Percentiles rank a stretch among this genome's conserved stretches.
Conservation (phyloP, 164 flowering plant species). For the Kalanchoe fedtschenkoi region DNA sequence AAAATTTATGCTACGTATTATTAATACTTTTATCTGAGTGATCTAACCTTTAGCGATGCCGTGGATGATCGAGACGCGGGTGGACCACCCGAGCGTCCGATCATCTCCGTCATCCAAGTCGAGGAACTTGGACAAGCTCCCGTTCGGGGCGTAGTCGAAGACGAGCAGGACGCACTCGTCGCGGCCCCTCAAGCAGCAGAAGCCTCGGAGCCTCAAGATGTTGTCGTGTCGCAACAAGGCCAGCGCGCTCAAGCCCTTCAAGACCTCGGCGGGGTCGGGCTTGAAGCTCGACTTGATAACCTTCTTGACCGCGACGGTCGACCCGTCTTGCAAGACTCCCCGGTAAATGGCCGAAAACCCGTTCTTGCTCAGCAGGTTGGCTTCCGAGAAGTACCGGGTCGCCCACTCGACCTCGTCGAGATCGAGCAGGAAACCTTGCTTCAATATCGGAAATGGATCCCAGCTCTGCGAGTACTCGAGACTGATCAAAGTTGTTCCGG, state of each 20-base stretch:
- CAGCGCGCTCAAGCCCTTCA: conserved; percentile 33
- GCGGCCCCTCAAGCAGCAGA: conserved; percentile 43
- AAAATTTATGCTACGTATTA: no score
- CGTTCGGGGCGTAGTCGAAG: conserved; percentile 41
- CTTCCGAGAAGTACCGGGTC: conserved; percentile 44
- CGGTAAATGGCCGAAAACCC: conserved; percentile 41
- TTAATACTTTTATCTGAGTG: no score
- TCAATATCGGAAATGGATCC: conserved; percentile 23
- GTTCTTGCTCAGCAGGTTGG: conserved; percentile 32
- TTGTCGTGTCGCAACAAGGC: conserved; percentile 43
- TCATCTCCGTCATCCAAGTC: conserved; percentile 30
- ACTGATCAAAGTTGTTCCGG: conserved; percentile 32
- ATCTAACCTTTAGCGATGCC: conserved; percentile 57
- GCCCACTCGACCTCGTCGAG: conserved; percentile 58
- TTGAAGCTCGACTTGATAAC: conserved; percentile 41
- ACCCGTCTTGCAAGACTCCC: conserved; percentile 43
- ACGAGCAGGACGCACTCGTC: conserved; percentile 49
- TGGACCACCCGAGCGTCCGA: conserved; percentile 39
- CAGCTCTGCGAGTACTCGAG: conserved; percentile 37
- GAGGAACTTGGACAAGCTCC: conserved; percentile 39
- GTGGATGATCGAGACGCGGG: conserved; percentile 35
- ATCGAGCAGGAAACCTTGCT: conserved; percentile 23
- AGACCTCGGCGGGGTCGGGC: conserved; percentile 43
- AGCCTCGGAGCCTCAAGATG: conserved; percentile 36
- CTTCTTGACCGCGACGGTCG: conserved; percentile 39